Base-by-base conservation (phyloP, 257 asterid species). In the Nicotiana paniculata region DNA sequence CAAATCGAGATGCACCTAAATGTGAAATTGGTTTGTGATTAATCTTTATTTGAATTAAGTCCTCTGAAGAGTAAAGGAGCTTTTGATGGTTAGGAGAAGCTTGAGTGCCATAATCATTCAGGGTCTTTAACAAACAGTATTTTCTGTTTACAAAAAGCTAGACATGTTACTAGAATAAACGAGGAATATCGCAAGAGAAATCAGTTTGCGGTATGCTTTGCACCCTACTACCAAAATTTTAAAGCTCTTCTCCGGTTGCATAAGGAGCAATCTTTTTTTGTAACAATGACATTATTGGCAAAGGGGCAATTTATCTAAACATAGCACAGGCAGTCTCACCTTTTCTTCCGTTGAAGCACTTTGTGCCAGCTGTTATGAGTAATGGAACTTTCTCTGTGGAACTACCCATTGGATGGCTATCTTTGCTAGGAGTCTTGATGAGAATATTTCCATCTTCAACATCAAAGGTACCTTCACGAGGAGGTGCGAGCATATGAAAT, bases 401-500 rank as follows among this genome's bases (percentile, higher is more conserved):
- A 77, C 61, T 79, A 67, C 85, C 91, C 85, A 83, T 88, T 62
- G 69, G 82, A 66, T 79, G 74, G 77, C 79, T 81, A 83, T 63
- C 86, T 78, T 88, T 86, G 5, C 82, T 24, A 81, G 88, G 87
- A 86, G n/a, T 85, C 85, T 89, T 93, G 81, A 87, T 28, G 53
- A 89, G 90, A 78, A 83, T 82, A 81, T 82, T 81, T 55, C 65
- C 91, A 80, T 90, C 97, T 61, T 80, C 92, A 82, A 82, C 67
- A 81, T 95, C 96, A 84, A 89, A 93, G 48, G 95, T 87, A 69
- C 98, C 99, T 86, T 90, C 97, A 6, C 92, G 93, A 70, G 99
- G 99, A 84, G 98, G 98, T 81, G 97, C 93, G 43, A 93, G 93
- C 99, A 95, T 95, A 9, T 90, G 88, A 87, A 92, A 95, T 65